phyloP scores from a whole-genome alignment of 345 rosid species.

The Leavenworthia alabamica region DNA sequence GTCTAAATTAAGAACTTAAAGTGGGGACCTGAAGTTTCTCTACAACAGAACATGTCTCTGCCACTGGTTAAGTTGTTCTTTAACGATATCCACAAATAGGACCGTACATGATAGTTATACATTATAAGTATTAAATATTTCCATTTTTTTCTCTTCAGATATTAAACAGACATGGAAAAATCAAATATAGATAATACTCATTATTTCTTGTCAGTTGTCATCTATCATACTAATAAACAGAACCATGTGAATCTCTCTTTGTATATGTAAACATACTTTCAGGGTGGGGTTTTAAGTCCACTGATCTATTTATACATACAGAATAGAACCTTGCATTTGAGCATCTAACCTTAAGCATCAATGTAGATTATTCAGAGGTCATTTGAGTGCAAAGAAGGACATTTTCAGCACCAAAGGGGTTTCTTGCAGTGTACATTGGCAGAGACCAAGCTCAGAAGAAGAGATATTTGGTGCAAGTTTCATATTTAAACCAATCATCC shows the following conservation, averaged over 20 bases:
- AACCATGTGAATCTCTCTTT: slow-evolving; percentile 11
- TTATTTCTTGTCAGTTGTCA: neutral
- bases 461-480: slow-evolving; percentile 39
- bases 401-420: slow-evolving; percentile 31
- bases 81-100: neutral
- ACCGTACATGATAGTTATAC: neutral
- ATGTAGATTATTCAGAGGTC: neutral
- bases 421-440: slow-evolving; percentile 45
- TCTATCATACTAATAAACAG: slow-evolving; percentile 5
- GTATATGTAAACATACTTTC: neutral
- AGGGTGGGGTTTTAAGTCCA: neutral
- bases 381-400: slow-evolving; percentile 4
- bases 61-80: neutral
- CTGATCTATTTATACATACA: slow-evolving; percentile 12
- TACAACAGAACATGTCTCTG: slow-evolving; percentile 12
- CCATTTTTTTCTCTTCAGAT: neutral
- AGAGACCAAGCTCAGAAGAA: slow-evolving; percentile 30
- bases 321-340: neutral
- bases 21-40: slow-evolving; percentile 18
- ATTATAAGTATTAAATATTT: neutral
- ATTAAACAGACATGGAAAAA: neutral
- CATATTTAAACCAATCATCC: slow-evolving; percentile 24
- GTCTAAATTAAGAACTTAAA: neutral
- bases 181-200: neutral
- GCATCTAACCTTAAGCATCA: neutral